These are phyloP conservation scores for Vanrija sp. DNA, from an alignment of 1,284 basidiomycete genomes.

Conservation along the genomic window DNA sequence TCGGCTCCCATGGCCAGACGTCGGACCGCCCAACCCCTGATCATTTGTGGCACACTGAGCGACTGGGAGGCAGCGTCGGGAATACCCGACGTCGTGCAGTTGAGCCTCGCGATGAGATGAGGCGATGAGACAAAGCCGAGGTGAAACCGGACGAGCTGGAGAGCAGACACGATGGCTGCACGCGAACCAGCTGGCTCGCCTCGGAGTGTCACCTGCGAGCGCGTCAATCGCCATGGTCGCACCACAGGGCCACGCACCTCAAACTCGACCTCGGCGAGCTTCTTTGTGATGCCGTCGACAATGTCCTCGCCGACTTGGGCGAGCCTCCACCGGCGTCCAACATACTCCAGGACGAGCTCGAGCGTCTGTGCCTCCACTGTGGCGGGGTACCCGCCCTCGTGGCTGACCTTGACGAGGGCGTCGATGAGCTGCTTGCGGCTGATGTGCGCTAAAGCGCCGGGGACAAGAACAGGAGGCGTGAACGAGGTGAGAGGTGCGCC, in stretches of 20 bases:
- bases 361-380: conserved; percentile 11
- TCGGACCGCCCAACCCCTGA: conserved; percentile 21
- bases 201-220: conserved; percentile 20
- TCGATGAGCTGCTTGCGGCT: conserved; percentile 28
- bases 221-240: background rate
- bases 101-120: conserved; percentile 28
- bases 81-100: conserved; percentile 7
- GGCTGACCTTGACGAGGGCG: conserved; percentile 19
- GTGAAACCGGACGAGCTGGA: conserved; percentile 27
- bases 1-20: conserved; percentile 22
- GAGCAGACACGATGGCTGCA: conserved; percentile 19
- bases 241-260: conserved; percentile 24
- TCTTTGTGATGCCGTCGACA: conserved; percentile 27
- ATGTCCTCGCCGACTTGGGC: conserved; percentile 8
- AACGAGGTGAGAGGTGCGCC: conserved; percentile 2
- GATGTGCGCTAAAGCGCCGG: conserved; percentile 13
- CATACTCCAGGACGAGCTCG: conserved; percentile 36
- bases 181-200: conserved; percentile 15
- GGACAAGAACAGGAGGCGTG: conserved; percentile 7
- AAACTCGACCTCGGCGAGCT: conserved; percentile 42
- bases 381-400: conserved; percentile 6
- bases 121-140: conserved; percentile 30
- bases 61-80: too few species aligned
- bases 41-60: background rate
- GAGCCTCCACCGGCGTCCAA: conserved; percentile 26